Evolutionary conservation across 768 basidiomycete species (phyloP).

Genomic region (Mycena leptocephala): DNA sequence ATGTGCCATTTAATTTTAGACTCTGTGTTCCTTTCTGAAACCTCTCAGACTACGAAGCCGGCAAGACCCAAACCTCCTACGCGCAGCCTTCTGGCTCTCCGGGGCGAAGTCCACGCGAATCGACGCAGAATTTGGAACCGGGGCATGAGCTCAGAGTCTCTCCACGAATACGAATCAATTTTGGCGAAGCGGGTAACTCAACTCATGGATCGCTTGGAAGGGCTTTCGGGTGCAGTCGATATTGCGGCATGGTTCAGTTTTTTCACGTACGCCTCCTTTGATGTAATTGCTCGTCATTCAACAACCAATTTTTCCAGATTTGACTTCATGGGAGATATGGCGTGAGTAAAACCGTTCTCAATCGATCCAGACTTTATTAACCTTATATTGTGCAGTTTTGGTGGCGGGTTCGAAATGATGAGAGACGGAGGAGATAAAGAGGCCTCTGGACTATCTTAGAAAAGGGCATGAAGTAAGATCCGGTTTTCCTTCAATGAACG

Average conservation of each 20-base stretch:
- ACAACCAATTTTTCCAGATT: conserved; percentile 39
- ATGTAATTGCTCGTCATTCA: too few relatives aligned
- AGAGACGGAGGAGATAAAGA: conserved; percentile 60
- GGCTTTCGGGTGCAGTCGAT: conserved; percentile 36
- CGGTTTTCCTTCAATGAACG: too few relatives aligned
- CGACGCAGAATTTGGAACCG: conserved; percentile 68
- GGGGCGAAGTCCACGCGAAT: conserved; percentile 51
- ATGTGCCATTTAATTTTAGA: background rate
- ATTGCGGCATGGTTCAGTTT: conserved; percentile 55
- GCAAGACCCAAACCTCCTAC: background rate
- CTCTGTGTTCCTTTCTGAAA: too few relatives aligned
- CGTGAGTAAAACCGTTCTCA: conserved; percentile 42
- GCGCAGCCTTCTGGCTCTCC: conserved; percentile 10
- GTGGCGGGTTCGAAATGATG: conserved; percentile 50
- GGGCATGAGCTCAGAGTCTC: conserved; percentile 61
- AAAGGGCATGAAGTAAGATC: too few relatives aligned
- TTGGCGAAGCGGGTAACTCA: conserved; percentile 56
- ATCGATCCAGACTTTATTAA: too few relatives aligned
- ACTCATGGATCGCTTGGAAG: conserved; percentile 55
- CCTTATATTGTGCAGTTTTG: conserved; percentile 25
- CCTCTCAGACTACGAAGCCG: conserved; percentile 19
- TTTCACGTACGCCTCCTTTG: conserved; percentile 53
- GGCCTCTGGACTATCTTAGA: background rate
- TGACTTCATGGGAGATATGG: conserved; percentile 60
- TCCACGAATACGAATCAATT: conserved; percentile 63